Percentiles rank a stretch among this genome's conserved stretches.
Conservation (phyloP, 2,329 filamentous ascomycete species). For the Trichoderma brevicompactum region DNA sequence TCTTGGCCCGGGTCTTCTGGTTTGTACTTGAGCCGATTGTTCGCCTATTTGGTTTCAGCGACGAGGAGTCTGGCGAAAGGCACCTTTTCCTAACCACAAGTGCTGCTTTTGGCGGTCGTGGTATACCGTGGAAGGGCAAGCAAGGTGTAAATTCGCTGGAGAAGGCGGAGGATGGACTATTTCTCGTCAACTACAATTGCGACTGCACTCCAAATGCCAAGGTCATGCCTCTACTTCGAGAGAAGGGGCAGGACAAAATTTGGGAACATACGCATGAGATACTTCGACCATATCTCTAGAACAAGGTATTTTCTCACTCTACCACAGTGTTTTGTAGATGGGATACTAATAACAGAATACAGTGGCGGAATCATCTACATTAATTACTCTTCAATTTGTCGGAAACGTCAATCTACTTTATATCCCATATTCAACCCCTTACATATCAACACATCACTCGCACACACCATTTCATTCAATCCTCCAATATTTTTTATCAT, state of each 20-base stretch:
- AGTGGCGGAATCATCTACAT: too few relatives aligned
- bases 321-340: too few relatives aligned
- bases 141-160: not conserved
- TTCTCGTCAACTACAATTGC: not conserved
- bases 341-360: too few relatives aligned
- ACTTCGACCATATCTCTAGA: not conserved
- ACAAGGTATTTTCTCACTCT: not conserved
- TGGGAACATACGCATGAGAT: not conserved
- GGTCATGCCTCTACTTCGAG: not conserved
- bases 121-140: not conserved
- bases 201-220: slow-evolving; percentile 1
- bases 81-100: not conserved
- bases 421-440: too few relatives aligned
- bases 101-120: slow-evolving; percentile 5
- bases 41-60: not conserved
- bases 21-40: not conserved
- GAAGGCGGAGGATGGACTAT: not conserved
- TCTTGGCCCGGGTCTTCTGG: not conserved
- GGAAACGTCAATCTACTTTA: too few relatives aligned
- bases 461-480: too few relatives aligned
- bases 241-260: not conserved
- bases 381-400: too few relatives aligned
- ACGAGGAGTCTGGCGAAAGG: slow-evolving; percentile 7
- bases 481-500: too few relatives aligned
- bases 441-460: too few relatives aligned